Base-by-base conservation (phyloP, 257 asterid genomes). In the Lithospermum erythrorhizon region DNA sequence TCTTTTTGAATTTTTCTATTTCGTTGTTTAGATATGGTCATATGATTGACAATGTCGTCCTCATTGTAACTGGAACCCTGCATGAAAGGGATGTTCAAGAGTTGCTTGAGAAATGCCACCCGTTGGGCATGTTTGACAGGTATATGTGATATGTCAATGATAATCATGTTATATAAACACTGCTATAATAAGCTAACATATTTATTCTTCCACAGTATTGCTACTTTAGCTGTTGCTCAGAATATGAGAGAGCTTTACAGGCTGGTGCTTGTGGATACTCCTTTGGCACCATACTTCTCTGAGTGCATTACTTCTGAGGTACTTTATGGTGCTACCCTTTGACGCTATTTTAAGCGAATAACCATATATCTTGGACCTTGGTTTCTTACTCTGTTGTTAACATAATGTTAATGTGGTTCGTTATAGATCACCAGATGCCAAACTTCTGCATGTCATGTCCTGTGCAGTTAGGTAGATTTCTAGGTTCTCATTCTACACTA, bases 51-150 rank as follows among this genome's bases (percentile, higher is more conserved):
- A 86, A 89, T 65, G 95, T 86, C 48, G 97, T 89, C 71, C 87
- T 89, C 32, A 84, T 89, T 75, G 94, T 89, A 63, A 89, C 97
- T 35, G 97, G 97, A 70, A 89, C 97, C 60, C 76, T 89, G 84
- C 97, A 89, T 52, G 97, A 87, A 78, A 81, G 97, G 74, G 97
- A 89, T 74, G 95, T 89, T 70, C 94, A 89, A 70, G 95, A 89
- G 70, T 72, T 89, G 79, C 69, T 87, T 82, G 97, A 89, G 83
- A 89, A 89, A 75, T 89, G 97, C 62, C 97, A 89, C 65, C 97
- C 97, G 53, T 65, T 89, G 79, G 97, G 97, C 68, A 89, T 87
- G 97, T 89, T 89, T 78, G 97, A 89, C 79, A 87, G 97, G 97
- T 89, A 79, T n/a, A 32, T 35, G 45, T 35, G 87, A 79, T n/a